These are phyloP conservation scores for Ceratobasidium sp. DNA, from an alignment of 1,284 basidiomycete genomes.

Conservation along the genomic window DNA sequence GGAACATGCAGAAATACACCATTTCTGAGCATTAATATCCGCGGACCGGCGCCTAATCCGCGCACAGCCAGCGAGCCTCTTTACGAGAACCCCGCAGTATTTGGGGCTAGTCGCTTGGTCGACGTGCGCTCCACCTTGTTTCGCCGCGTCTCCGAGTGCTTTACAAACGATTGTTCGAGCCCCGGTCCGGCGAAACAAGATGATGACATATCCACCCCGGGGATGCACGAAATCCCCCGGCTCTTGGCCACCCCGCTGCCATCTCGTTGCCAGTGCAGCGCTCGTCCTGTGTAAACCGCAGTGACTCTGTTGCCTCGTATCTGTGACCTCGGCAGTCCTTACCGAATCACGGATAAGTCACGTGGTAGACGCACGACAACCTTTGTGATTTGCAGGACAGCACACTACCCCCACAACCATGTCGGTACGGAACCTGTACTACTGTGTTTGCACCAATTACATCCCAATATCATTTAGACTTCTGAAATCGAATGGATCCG, in stretches of 20 bases:
- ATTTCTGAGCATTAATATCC: conserved; percentile 19
- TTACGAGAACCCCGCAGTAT: too few relatives aligned
- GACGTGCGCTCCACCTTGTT: neutral
- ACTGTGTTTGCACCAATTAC: neutral
- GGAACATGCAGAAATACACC: conserved; percentile 25
- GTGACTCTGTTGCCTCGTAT: too few relatives aligned
- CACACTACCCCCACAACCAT: conserved; percentile 5
- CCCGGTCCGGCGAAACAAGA: neutral
- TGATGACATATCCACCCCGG: too few relatives aligned
- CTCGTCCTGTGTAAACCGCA: too few relatives aligned
- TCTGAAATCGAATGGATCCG: conserved; percentile 65
- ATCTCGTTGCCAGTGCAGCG: too few relatives aligned
- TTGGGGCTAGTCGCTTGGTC: too few relatives aligned
- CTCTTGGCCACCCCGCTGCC: too few relatives aligned
- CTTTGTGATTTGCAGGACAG: conserved; percentile 6
- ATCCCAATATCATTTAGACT: conserved; percentile 10
- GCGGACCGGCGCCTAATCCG: conserved; percentile 18
- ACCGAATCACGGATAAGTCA: neutral
- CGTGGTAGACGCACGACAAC: too few relatives aligned
- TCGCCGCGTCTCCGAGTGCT: neutral
- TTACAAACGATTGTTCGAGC: too few relatives aligned
- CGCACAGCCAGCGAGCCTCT: too few relatives aligned
- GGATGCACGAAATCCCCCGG: too few relatives aligned
- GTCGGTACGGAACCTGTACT: neutral
- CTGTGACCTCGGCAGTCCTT: too few relatives aligned